Evolutionary conservation across 106 monocot species (phyloP).

Genomic region (Allium cepa): DNA sequence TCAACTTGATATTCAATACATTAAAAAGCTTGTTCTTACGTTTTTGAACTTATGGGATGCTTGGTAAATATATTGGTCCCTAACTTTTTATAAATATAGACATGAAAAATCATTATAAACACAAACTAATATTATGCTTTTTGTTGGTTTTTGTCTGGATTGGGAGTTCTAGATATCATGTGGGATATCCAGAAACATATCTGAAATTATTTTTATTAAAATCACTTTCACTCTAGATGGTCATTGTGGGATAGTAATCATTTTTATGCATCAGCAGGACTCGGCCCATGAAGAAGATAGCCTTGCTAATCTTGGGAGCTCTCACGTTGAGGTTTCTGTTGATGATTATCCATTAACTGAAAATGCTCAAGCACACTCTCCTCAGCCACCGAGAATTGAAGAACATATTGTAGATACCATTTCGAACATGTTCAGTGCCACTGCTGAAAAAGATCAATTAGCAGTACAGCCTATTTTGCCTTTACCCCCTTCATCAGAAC

Average conservation of each 20-base stretch:
- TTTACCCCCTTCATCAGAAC: neutral
- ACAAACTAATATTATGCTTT: too few relatives aligned
- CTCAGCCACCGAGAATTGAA: conserved; percentile 4
- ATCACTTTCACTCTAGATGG: too few relatives aligned
- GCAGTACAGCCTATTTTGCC: neutral
- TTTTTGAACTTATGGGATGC: too few relatives aligned
- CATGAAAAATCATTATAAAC: too few relatives aligned
- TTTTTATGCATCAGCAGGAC: conserved; percentile 9
- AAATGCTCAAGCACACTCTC: neutral
- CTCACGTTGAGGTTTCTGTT: neutral
- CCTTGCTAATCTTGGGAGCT: neutral
- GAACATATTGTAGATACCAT: neutral
- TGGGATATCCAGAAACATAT: too few relatives aligned
- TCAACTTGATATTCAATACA: too few relatives aligned
- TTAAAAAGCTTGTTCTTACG: too few relatives aligned
- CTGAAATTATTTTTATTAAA: too few relatives aligned
- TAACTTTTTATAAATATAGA: too few relatives aligned
- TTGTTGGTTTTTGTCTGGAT: neutral
- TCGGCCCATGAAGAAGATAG: conserved; percentile 1
- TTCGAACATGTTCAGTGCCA: neutral
- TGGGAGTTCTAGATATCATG: conserved; percentile 2
- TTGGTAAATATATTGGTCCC: too few relatives aligned
- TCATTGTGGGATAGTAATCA: conserved; percentile 2
- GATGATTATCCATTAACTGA: neutral
- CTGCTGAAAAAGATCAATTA: conserved; percentile 4